Evolutionary conservation across 1,284 basidiomycete genomes (phyloP).

Genomic region (Rhodotorula sp.): DNA sequence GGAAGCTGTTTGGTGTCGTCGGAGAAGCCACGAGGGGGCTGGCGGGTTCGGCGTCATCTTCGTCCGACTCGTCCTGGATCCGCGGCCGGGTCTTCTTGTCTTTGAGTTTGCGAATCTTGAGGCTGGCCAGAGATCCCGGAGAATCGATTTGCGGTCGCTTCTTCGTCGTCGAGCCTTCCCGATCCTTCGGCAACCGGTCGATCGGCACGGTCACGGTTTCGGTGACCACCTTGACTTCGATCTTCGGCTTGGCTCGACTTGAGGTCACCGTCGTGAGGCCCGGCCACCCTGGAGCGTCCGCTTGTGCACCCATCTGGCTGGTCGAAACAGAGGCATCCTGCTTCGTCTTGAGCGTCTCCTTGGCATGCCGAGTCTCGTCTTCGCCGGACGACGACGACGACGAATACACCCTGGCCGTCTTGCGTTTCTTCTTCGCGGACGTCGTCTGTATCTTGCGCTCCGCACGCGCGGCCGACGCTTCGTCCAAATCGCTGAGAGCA

Average conservation of each 20-base stretch:
- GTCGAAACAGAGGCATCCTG: background rate
- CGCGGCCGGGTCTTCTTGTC: slow-evolving; percentile 1
- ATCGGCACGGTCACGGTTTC: background rate
- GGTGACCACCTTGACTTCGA: slow-evolving; percentile 12
- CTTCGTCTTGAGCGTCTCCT: slow-evolving; percentile 7
- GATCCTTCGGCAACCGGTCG: slow-evolving; percentile 2
- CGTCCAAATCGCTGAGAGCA: slow-evolving; percentile 1
- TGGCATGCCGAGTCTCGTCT: slow-evolving; percentile 3
- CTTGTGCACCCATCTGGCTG: no score
- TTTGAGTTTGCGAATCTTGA: slow-evolving; percentile 28
- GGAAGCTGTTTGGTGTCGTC: no score
- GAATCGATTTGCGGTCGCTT: slow-evolving; percentile 6
- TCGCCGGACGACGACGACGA: slow-evolving; percentile 11
- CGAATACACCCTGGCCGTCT: slow-evolving; percentile 5
- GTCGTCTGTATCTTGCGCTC: background rate
- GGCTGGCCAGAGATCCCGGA: background rate
- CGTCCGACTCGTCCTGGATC: slow-evolving; percentile 4
- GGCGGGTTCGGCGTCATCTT: background rate
- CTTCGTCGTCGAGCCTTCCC: slow-evolving; percentile 3
- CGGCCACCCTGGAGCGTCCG: no score
- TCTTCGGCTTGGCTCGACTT: background rate
- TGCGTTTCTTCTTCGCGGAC: slow-evolving; percentile 11
- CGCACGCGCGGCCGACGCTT: background rate
- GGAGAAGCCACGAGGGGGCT: no score
- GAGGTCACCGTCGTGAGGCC: no score